phyloP scores from a whole-genome alignment of 2,329 filamentous ascomycete species.

The Thelonectria discophora region DNA sequence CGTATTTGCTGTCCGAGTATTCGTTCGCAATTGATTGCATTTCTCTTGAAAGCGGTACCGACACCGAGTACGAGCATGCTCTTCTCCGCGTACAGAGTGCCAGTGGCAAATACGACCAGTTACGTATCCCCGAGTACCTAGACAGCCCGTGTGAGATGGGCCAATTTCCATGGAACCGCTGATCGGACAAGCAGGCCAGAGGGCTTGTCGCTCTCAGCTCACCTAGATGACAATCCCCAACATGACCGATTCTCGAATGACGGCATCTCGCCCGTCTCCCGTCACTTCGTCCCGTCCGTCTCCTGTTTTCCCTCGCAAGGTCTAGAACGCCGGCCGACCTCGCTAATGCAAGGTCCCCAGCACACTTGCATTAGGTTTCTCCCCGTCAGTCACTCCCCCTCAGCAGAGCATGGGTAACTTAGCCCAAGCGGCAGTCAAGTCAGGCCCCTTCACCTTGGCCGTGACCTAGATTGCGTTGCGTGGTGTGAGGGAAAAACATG shows the following conservation, averaged over 20 bases:
- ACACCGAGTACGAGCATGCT: background rate
- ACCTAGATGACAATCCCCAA: background rate
- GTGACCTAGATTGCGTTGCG: background rate
- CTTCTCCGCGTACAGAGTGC: conserved; percentile 1
- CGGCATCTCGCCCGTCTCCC: conserved; percentile 7
- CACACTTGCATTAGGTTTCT: conserved; percentile 16
- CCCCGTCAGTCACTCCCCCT: background rate
- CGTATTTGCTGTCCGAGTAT: background rate
- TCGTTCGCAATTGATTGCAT: background rate
- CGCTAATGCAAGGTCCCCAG: conserved; percentile 26
- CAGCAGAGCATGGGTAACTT: conserved; percentile 15
- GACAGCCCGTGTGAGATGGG: conserved; percentile 15
- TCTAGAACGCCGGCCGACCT: conserved; percentile 18
- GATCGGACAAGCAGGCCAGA: background rate
- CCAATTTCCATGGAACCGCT: conserved; percentile 20
- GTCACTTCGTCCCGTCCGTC: background rate
- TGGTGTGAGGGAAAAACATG: background rate
- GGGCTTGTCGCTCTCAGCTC: too few species aligned
- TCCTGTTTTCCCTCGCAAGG: background rate
- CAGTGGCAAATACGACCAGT: conserved; percentile 1
- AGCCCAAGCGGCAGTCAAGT: conserved; percentile 17
- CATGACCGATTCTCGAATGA: background rate
- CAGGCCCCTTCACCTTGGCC: conserved; percentile 1
- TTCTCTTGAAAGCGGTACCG: background rate
- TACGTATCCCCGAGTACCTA: conserved; percentile 8